A percentile compares a stretch with the other conserved stretches of the same genome.
Conservation (phyloP, 495 filamentous ascomycete genomes). For the Recurvomyces mirabilis region DNA sequence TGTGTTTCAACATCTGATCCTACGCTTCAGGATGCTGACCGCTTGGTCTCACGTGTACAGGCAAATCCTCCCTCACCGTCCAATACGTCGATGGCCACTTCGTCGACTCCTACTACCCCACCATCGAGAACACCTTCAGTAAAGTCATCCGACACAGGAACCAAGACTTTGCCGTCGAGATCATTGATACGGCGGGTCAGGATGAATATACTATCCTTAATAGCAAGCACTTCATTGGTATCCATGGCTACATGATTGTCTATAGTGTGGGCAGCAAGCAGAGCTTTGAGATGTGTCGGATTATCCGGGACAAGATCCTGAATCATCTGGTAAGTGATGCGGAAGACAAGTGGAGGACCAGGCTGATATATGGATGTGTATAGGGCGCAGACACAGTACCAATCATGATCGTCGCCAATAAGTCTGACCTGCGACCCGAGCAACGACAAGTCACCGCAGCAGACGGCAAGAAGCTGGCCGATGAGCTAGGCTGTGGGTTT, state of each 20-base stretch:
- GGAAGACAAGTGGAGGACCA: background rate
- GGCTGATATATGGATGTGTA: background rate
- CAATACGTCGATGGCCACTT: slow-evolving; percentile 97
- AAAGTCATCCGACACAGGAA: slow-evolving; percentile 84
- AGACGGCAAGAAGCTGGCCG: slow-evolving; percentile 66
- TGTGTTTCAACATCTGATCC: too few species aligned
- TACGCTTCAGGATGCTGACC: too few species aligned
- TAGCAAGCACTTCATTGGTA: slow-evolving; percentile 97
- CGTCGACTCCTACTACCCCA: slow-evolving; percentile 97
- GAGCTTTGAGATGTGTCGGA: slow-evolving; percentile 91
- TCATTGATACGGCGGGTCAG: slow-evolving; percentile 98
- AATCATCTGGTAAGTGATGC: slow-evolving; percentile 68
- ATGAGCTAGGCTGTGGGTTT: slow-evolving; percentile 83
- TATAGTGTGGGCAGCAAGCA: slow-evolving; percentile 89
- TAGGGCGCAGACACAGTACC: slow-evolving; percentile 89
- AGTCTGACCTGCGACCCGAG: slow-evolving; percentile 83
- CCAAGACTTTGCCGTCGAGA: slow-evolving; percentile 91
- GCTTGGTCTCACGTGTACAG: slow-evolving; percentile 34
- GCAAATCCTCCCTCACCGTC: slow-evolving; percentile 95
- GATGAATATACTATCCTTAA: slow-evolving; percentile 98
- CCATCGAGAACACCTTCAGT: slow-evolving; percentile 97
- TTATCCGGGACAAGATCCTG: slow-evolving; percentile 93
- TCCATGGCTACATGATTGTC: slow-evolving; percentile 97
- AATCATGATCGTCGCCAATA: slow-evolving; percentile 92
- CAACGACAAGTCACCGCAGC: slow-evolving; percentile 83